phyloP scores from a whole-genome alignment of 2,329 filamentous ascomycete species.

The Penicillium vulpinum region DNA sequence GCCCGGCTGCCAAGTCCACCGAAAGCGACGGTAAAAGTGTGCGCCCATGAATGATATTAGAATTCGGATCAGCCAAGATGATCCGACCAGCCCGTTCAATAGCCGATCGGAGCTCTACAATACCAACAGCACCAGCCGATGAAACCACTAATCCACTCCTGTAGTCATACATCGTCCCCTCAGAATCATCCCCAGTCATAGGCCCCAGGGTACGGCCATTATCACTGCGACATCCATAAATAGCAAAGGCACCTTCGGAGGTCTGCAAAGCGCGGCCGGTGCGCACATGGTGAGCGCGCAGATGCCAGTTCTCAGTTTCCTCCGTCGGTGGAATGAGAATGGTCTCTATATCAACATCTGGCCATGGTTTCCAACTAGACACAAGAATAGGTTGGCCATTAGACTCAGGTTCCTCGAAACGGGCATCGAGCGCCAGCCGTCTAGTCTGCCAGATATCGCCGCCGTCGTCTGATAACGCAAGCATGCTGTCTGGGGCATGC shows the following conservation, averaged over 20 bases:
- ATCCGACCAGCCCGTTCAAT: constrained; percentile 59
- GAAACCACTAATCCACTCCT: constrained; percentile 48
- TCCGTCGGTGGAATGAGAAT: constrained; percentile 38
- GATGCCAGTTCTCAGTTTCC: constrained; percentile 42
- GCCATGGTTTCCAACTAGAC: constrained; percentile 69
- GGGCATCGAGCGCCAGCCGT: constrained; percentile 64
- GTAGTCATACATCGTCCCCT: constrained; percentile 43
- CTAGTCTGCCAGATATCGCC: constrained; percentile 78
- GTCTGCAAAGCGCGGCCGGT: constrained; percentile 63
- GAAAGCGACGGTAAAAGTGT: constrained; percentile 71
- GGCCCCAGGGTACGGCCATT: constrained; percentile 57
- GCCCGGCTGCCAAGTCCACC: constrained; percentile 58
- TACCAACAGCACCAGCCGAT: constrained; percentile 53
- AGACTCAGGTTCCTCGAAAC: constrained; percentile 58
- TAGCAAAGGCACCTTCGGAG: constrained; percentile 73
- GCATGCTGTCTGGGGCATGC: constrained; percentile 71
- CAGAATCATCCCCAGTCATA: constrained; percentile 40
- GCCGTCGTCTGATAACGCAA: constrained; percentile 73
- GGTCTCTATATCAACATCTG: constrained; percentile 51
- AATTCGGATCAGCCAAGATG: constrained; percentile 76
- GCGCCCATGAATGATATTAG: constrained; percentile 70
- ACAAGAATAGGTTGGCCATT: constrained; percentile 58
- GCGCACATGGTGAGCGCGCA: constrained; percentile 38
- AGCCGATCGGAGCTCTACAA: constrained; percentile 46
- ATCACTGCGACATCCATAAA: constrained; percentile 60